These are phyloP conservation scores for Byssoonygena ceratinophila DNA, from an alignment of 2,329 filamentous ascomycete species.

Conservation along the genomic window DNA sequence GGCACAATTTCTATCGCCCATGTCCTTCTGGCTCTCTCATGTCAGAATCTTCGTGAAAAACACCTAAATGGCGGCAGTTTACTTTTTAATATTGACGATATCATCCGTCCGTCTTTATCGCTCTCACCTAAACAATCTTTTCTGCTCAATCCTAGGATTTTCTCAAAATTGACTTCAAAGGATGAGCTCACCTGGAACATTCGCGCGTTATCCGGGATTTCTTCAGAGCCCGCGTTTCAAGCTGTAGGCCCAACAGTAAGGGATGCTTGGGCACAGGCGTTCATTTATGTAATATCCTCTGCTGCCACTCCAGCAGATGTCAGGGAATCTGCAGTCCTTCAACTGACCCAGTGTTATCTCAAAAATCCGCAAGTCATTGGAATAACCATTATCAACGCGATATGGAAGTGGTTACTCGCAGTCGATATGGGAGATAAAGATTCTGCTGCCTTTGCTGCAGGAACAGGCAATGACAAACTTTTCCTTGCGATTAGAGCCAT, in stretches of 20 bases:
- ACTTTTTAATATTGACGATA: constrained; percentile 31
- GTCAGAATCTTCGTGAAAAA: constrained; percentile 45
- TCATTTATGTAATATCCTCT: constrained; percentile 67
- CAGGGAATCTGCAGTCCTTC: constrained; percentile 51
- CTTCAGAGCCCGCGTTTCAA: constrained; percentile 45
- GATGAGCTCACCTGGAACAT: constrained; percentile 72
- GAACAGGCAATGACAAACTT: constrained; percentile 55
- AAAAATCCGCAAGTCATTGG: constrained; percentile 49
- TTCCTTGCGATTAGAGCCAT: constrained; percentile 44
- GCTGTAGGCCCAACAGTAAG: constrained; percentile 40
- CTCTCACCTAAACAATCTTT: constrained; percentile 77
- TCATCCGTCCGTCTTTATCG: constrained; percentile 56
- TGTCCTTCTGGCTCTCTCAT: constrained; percentile 55
- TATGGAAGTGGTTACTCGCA: constrained; percentile 70
- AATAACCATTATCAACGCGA: constrained; percentile 54
- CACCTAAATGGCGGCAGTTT: constrained; percentile 43
- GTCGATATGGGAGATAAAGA: constrained; percentile 68
- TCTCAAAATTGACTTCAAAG: constrained; percentile 62
- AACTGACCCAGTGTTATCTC: constrained; percentile 56
- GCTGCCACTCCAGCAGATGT: constrained; percentile 50
- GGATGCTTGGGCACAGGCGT: constrained; percentile 69
- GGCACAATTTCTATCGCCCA: constrained; percentile 73
- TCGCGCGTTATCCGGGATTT: constrained; percentile 56
- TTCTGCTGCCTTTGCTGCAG: constrained; percentile 55
- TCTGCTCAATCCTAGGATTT: constrained; percentile 72